Percentiles rank a stretch among this genome's conserved stretches.
Conservation (phyloP, 2,329 filamentous ascomycete genomes). For the Alternaria dauci region DNA sequence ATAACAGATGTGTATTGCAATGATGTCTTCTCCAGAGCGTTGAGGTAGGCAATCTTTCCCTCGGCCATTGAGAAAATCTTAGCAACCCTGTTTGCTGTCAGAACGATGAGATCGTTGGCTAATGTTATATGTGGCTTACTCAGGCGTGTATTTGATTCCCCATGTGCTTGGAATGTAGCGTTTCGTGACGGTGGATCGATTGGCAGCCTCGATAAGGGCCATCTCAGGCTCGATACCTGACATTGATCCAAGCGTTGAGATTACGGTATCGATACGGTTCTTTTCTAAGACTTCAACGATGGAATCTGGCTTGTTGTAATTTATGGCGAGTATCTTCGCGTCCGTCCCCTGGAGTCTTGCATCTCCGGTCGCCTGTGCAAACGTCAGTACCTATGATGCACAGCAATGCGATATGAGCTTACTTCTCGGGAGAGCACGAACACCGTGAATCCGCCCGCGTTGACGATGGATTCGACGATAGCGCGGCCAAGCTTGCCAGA, state of each 20-base stretch:
- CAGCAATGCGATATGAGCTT: background rate
- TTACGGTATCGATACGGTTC: constrained; percentile 20
- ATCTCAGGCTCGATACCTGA: background rate
- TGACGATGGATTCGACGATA: constrained; percentile 21
- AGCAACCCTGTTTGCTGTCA: background rate
- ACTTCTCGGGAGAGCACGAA: constrained; percentile 8
- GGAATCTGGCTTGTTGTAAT: constrained; percentile 15
- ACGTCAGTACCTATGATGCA: background rate
- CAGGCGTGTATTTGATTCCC: constrained; percentile 7
- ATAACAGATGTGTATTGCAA: constrained; percentile 16
- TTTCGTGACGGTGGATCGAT: constrained; percentile 17
- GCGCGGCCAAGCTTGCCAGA: constrained; percentile 23
- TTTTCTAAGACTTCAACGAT: constrained; percentile 14
- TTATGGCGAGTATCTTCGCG: constrained; percentile 10
- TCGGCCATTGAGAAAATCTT: background rate
- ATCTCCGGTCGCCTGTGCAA: background rate
- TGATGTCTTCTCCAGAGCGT: constrained; percentile 4
- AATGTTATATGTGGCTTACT: background rate
- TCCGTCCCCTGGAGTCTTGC: constrained; percentile 6
- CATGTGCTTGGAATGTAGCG: constrained; percentile 29
- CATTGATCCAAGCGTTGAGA: constrained; percentile 17
- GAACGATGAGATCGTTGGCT: background rate
- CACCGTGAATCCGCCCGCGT: constrained; percentile 1
- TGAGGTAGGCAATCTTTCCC: background rate
- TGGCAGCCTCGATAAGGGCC: constrained; percentile 21